A percentile compares a stretch with the other conserved stretches of the same genome.
Conservation (phyloP, 2,329 filamentous ascomycete species). For the Bipolaris oryzae region DNA sequence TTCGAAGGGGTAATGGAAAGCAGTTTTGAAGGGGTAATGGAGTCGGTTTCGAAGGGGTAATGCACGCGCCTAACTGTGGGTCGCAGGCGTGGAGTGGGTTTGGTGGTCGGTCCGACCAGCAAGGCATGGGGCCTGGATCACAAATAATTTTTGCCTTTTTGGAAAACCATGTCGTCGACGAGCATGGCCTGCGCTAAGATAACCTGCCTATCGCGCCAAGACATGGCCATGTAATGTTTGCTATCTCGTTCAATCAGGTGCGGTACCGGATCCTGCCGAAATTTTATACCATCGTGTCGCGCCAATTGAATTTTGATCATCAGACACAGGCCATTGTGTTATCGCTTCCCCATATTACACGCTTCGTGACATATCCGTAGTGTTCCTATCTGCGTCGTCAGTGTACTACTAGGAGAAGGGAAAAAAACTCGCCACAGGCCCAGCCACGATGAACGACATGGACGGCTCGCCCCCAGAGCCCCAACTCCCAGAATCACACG, state of each 20-base stretch:
- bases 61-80: slow-evolving; percentile 22
- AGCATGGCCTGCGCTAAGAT: slow-evolving; percentile 8
- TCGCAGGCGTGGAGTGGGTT: not conserved
- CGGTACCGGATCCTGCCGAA: slow-evolving; percentile 17
- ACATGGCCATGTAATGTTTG: slow-evolving; percentile 2
- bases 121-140: slow-evolving; percentile 18
- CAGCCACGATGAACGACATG: slow-evolving; percentile 24
- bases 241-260: slow-evolving; percentile 13
- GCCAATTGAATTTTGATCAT: slow-evolving; percentile 4
- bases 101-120: slow-evolving; percentile 23
- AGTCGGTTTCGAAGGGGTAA: slow-evolving; percentile 42
- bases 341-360: slow-evolving; percentile 2
- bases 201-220: slow-evolving; percentile 9
- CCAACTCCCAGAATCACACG: slow-evolving; percentile 71
- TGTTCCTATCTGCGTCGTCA: not conserved
- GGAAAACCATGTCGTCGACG: slow-evolving; percentile 1
- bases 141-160: not conserved
- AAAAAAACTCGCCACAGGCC: slow-evolving; percentile 3
- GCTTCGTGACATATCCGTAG: not conserved
- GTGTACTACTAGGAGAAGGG: not conserved
- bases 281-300: slow-evolving; percentile 3
- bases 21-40: slow-evolving; percentile 46
- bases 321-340: slow-evolving; percentile 1
- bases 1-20: slow-evolving; percentile 46
- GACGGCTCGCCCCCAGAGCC: slow-evolving; percentile 37